Evolutionary conservation across 2,329 filamentous ascomycete species (phyloP), one percentile per base, ranked within the genome.

Genomic region (Sporothrix variecibatus): DNA sequence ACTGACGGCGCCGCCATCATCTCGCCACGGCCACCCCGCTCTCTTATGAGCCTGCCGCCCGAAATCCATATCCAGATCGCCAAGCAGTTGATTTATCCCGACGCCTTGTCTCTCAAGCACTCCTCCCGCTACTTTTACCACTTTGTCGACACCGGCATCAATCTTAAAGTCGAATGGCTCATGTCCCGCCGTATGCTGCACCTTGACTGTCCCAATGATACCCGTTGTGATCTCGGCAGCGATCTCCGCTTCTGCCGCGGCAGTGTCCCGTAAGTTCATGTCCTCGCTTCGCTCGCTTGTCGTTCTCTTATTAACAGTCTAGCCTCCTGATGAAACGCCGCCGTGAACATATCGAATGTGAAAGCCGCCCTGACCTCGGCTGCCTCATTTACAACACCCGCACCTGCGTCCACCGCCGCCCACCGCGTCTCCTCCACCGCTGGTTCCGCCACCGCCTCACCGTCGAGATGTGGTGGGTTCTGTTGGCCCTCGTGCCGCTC

Each of bases 31-130:
- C 62, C 56, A 15, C 65, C 46, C 3, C 56, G 43, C 46, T 28
- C 78, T n/a, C 79, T 91, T 46, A 83, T 86, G 79, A 81, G 82
- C 20, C 83, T 93, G 2, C 92, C 92, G 1, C 84, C 89, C 0
- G 92, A 94, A 78, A 84, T 93, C n/a, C 91, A 93, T 77, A 80
- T 91, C 1, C 85, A 89, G 69, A 90, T 93, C 73, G 84, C 88
- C 43, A 80, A 84, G 12, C 83, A 88, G 72, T 88, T 93, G 74
- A 87, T 87, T 43, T 93, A 93, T 75, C 92, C 92, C 0, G 91
- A 94, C 76, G 91, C 92, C 0, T 85, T 93, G 0, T 91, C 91
- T 0, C 83, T 93, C 20, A 93, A 93, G 78, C 91, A 93, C 79
- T 88, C 88, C 26, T 90, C 83, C 78, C 86, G 86, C 74, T 85